These are phyloP conservation scores for Citrus unshiu DNA, from an alignment of 345 rosid genomes.

Conservation along the genomic window DNA sequence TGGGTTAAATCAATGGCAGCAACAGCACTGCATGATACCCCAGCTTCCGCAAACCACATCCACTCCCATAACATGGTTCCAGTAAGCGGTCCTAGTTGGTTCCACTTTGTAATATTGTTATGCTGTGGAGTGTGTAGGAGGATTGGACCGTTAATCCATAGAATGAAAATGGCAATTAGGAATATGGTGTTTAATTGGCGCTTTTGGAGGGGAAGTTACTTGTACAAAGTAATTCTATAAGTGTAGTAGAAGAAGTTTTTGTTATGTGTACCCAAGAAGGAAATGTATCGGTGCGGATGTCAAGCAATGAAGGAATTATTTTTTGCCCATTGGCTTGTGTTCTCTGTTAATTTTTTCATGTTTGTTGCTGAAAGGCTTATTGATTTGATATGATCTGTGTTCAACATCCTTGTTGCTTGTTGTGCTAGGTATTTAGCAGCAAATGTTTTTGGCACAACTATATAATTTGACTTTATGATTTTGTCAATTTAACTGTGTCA, in stretches of 20 bases:
- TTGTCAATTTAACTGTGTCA: no score
- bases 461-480: no score
- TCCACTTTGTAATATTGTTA: neutral
- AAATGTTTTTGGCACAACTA: no score
- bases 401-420: neutral
- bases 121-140: neutral
- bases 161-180: neutral
- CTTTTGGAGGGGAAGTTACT: neutral
- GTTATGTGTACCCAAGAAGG: neutral
- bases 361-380: neutral
- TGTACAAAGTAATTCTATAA: neutral
- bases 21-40: constrained; percentile 57
- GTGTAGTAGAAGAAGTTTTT: neutral
- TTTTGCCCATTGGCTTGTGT: neutral
- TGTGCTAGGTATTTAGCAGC: neutral
- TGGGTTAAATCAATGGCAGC: constrained; percentile 41
- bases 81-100: constrained; percentile 4
- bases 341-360: neutral
- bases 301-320: neutral
- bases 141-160: neutral
- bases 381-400: neutral
- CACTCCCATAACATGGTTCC: constrained; percentile 55
- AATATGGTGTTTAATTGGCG: neutral
- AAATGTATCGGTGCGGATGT: neutral
- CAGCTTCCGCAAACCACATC: constrained; percentile 35